These are phyloP conservation scores for Pestalotiopsis sp. DNA, from an alignment of 2,329 filamentous ascomycete species.

Conservation along the genomic window DNA sequence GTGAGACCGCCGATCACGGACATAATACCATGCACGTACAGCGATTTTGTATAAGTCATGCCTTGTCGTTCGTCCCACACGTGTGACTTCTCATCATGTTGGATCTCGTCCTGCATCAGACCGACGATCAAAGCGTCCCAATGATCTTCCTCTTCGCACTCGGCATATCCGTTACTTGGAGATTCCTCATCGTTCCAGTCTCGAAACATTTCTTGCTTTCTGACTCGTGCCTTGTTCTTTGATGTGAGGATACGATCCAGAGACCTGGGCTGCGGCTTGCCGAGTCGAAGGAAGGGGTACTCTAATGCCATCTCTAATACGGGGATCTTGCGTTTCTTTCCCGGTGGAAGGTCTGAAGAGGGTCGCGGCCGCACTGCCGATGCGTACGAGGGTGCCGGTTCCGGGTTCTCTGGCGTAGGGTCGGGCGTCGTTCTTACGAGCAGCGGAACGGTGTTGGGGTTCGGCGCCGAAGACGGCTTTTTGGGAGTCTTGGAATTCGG, in stretches of 20 bases:
- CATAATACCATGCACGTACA: constrained; percentile 17
- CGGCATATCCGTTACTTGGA: constrained; percentile 13
- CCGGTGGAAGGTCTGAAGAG: constrained; percentile 45
- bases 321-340: constrained; percentile 55
- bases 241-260: constrained; percentile 59
- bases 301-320: constrained; percentile 53
- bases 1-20: constrained; percentile 12
- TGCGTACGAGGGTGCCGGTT: constrained; percentile 43
- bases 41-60: constrained; percentile 10
- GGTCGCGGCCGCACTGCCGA: constrained; percentile 49
- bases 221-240: constrained; percentile 45
- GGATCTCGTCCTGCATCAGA: constrained; percentile 10
- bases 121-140: constrained; percentile 34
- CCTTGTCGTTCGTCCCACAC: too few species aligned
- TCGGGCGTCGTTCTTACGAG: constrained; percentile 27
- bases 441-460: constrained; percentile 26
- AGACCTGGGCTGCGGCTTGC: constrained; percentile 62
- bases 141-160: constrained; percentile 41
- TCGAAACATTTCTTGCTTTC: constrained; percentile 37
- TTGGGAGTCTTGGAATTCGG: constrained; percentile 18
- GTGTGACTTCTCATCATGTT: not conserved
- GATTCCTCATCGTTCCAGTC: constrained; percentile 38
- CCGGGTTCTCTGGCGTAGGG: constrained; percentile 34
- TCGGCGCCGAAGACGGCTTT: constrained; percentile 18
- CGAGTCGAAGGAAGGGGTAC: constrained; percentile 65